Percentiles rank a stretch among this genome's conserved stretches.
Evolutionary conservation across 805 yeast genomes (phyloP).

Genomic region (Yarrowia sp.): DNA sequence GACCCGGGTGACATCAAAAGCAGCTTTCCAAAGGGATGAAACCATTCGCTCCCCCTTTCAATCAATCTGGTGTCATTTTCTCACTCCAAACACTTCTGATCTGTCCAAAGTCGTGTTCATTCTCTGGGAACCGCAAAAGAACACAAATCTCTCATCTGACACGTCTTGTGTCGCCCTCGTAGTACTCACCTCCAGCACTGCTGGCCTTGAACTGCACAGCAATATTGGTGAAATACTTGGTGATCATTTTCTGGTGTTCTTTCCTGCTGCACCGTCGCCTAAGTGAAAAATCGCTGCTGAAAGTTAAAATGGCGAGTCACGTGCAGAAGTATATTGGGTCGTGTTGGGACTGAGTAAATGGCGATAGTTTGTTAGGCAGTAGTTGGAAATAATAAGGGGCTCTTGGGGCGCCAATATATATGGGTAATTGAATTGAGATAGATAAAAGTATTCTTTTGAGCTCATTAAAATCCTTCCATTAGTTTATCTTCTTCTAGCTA

Average conservation of each 20-base stretch:
- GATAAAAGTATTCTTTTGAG: too few relatives aligned
- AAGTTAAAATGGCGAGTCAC: slow-evolving; percentile 3
- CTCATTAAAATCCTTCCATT: too few relatives aligned
- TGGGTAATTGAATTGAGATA: too few relatives aligned
- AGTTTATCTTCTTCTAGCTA: too few relatives aligned
- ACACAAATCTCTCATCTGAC: too few relatives aligned
- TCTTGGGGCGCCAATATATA: too few relatives aligned
- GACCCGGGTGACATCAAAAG: too few relatives aligned
- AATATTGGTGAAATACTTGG: slow-evolving; percentile 84
- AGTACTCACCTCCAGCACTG: slow-evolving; percentile 61
- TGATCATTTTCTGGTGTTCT: slow-evolving; percentile 64
- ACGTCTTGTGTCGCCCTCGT: background rate
- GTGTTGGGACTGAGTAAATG: background rate
- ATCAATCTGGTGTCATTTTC: too few relatives aligned
- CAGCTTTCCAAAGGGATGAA: too few relatives aligned
- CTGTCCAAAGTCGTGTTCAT: background rate
- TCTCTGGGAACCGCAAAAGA: too few relatives aligned
- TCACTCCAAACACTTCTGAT: background rate
- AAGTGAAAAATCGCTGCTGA: slow-evolving; percentile 23
- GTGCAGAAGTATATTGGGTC: background rate
- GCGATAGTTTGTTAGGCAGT: background rate
- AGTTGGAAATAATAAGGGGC: background rate
- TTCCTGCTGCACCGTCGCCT: slow-evolving; percentile 28
- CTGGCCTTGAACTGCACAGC: slow-evolving; percentile 81
- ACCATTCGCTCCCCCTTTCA: too few relatives aligned